phyloP scores from a whole-genome alignment of 176 grass and related monocot genomes.

The Melocanna baccifera region DNA sequence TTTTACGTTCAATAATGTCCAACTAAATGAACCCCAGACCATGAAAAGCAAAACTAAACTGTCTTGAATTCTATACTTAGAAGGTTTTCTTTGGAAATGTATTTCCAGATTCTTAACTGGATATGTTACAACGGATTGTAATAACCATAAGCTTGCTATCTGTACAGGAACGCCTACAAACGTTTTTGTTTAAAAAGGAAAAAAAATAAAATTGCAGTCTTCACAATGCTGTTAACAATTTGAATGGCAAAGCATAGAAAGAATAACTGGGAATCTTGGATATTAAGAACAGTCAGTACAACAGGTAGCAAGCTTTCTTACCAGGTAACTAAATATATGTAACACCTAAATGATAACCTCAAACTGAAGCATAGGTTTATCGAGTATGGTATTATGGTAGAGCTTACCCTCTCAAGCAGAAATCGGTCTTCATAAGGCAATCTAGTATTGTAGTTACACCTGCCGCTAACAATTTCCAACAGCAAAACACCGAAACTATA shows the following conservation, averaged over 20 bases:
- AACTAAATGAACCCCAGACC: not conserved
- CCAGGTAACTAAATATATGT: not conserved
- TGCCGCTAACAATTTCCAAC: constrained; percentile 79
- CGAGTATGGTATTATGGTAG: constrained; percentile 12
- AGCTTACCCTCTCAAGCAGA: constrained; percentile 81
- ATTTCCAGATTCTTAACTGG: not conserved
- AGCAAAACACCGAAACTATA: constrained; percentile 89
- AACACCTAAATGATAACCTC: constrained; percentile 21
- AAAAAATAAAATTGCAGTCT: not conserved
- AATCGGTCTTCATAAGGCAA: constrained; percentile 75
- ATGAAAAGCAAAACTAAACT: not conserved
- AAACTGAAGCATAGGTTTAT: constrained; percentile 7
- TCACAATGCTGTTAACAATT: not conserved
- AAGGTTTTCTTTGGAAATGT: not conserved
- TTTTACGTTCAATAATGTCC: not conserved
- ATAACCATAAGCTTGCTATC: not conserved
- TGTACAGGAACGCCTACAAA: not conserved
- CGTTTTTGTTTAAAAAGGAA: not conserved
- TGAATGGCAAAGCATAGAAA: not conserved
- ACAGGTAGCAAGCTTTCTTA: not conserved
- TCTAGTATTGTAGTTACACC: constrained; percentile 68
- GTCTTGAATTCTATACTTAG: not conserved
- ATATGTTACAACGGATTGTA: not conserved
- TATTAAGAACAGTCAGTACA: not conserved
- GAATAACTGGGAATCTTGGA: not conserved